Conservation (phyloP, 768 basidiomycete genomes). For the Termitomyces sp. region DNA sequence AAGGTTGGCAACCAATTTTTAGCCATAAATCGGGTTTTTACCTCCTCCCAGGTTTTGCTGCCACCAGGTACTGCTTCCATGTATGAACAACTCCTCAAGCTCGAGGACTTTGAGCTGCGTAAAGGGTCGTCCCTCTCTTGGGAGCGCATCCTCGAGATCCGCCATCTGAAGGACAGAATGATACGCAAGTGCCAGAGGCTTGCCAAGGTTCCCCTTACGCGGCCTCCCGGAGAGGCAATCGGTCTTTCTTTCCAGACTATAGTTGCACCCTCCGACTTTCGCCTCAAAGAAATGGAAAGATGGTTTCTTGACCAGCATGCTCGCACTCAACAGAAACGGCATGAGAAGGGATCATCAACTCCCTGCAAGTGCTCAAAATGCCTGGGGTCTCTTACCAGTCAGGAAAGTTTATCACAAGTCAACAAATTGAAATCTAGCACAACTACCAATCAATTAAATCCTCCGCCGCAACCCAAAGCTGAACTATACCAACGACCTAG, state of each 20-base stretch:
- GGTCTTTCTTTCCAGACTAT: constrained; percentile 57
- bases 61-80: constrained; percentile 65
- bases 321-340: constrained; percentile 26
- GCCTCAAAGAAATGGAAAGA: constrained; percentile 76
- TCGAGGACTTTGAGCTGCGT: constrained; percentile 59
- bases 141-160: constrained; percentile 71
- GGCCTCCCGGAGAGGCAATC: constrained; percentile 25
- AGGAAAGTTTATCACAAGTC: constrained; percentile 5
- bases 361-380: constrained; percentile 27
- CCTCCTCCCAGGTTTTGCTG: constrained; percentile 55
- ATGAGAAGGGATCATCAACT: constrained; percentile 9
- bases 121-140: constrained; percentile 57
- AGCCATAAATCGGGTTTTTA: not conserved
- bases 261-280: constrained; percentile 69
- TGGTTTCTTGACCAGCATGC: constrained; percentile 65
- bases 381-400: constrained; percentile 12
- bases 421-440: constrained; percentile 3
- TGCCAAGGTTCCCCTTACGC: constrained; percentile 39
- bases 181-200: constrained; percentile 75
- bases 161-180: constrained; percentile 80
- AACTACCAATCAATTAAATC: not conserved
- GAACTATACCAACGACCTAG: constrained; percentile 13
- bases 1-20: constrained; percentile 43
- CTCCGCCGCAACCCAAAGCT: constrained; percentile 3
- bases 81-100: constrained; percentile 64